These are phyloP conservation scores for Globisporangium solare DNA, from an alignment of 352 stramenopile species.

Conservation along the genomic window DNA sequence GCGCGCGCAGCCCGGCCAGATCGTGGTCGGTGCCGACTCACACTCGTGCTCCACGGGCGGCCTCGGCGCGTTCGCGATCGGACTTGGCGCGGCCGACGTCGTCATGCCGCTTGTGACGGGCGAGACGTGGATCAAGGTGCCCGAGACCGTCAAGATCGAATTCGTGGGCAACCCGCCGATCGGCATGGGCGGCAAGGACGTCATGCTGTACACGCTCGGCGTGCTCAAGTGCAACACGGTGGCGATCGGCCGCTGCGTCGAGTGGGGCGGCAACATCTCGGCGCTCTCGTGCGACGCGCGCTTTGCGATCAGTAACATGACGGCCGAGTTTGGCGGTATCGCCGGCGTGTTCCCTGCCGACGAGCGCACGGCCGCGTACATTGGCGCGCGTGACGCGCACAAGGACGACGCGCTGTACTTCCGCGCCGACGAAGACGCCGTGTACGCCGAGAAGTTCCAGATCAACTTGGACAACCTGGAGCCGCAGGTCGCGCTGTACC, in stretches of 20 bases:
- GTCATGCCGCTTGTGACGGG: constrained; percentile 84
- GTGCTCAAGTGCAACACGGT: constrained; percentile 87
- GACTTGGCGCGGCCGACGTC: constrained; percentile 70
- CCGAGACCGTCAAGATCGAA: constrained; percentile 82
- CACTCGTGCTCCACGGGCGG: constrained; percentile 77
- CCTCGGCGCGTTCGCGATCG: constrained; percentile 75
- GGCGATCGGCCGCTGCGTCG: constrained; percentile 67
- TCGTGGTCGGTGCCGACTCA: constrained; percentile 78
- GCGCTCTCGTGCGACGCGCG: constrained; percentile 75
- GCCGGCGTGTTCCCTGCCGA: constrained; percentile 80
- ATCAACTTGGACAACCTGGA: constrained; percentile 67
- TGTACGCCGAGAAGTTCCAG: constrained; percentile 73
- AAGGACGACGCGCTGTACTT: constrained; percentile 82
- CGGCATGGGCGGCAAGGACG: constrained; percentile 82
- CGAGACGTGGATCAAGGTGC: constrained; percentile 87
- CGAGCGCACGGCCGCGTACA: constrained; percentile 72
- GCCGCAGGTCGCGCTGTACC: constrained; percentile 75
- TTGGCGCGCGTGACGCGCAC: constrained; percentile 64
- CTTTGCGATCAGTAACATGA: constrained; percentile 87
- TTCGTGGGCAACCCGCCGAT: constrained; percentile 63
- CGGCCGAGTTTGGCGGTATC: constrained; percentile 81
- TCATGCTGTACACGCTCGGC: constrained; percentile 83
- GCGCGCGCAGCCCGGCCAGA: constrained; percentile 76
- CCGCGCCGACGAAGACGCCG: constrained; percentile 62
- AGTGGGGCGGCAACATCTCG: constrained; percentile 79